phyloP scores from a whole-genome alignment of 2,329 filamentous ascomycete genomes.

The Helicocarpus griseus region DNA sequence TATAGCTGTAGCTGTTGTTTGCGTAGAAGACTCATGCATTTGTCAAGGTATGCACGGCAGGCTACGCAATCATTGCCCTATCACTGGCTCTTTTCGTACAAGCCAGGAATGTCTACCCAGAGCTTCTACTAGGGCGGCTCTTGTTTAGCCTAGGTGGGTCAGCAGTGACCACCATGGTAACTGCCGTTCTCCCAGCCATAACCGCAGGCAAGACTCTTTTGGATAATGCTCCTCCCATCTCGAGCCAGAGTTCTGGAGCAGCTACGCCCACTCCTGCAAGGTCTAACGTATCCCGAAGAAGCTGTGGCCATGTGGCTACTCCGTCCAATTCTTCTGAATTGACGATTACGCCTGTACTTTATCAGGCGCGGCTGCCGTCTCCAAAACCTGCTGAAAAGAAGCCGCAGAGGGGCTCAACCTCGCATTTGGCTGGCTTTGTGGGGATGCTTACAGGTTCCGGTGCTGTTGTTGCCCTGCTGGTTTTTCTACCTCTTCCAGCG shows the following conservation, averaged over 20 bases:
- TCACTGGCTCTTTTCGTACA: conserved; percentile 75
- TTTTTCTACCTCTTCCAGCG: conserved; percentile 83
- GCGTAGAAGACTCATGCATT: conserved; percentile 7
- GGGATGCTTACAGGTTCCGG: conserved; percentile 89
- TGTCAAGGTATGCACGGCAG: conserved; percentile 49
- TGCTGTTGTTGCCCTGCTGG: conserved; percentile 67
- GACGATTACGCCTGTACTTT: conserved; percentile 47
- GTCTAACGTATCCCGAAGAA: background rate
- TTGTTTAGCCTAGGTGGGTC: conserved; percentile 86
- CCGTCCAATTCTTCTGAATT: conserved; percentile 50
- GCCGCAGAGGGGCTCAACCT: conserved; percentile 28
- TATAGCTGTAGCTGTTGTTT: background rate
- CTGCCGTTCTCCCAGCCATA: conserved; percentile 74
- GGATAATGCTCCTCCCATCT: conserved; percentile 15
- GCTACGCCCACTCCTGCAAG: background rate
- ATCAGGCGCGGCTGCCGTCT: conserved; percentile 15
- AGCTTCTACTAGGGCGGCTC: conserved; percentile 72
- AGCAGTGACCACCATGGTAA: conserved; percentile 97
- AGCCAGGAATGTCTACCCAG: conserved; percentile 77
- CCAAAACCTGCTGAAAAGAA: conserved; percentile 7
- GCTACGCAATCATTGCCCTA: conserved; percentile 72
- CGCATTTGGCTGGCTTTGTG: conserved; percentile 73
- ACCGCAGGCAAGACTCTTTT: conserved; percentile 24
- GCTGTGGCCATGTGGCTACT: conserved; percentile 24
- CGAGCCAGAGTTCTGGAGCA: conserved; percentile 12